Percentiles rank a stretch among this genome's conserved stretches.
Evolutionary conservation across 1,284 basidiomycete genomes (phyloP).

Genomic region (Ceraceosorus bombacis): DNA sequence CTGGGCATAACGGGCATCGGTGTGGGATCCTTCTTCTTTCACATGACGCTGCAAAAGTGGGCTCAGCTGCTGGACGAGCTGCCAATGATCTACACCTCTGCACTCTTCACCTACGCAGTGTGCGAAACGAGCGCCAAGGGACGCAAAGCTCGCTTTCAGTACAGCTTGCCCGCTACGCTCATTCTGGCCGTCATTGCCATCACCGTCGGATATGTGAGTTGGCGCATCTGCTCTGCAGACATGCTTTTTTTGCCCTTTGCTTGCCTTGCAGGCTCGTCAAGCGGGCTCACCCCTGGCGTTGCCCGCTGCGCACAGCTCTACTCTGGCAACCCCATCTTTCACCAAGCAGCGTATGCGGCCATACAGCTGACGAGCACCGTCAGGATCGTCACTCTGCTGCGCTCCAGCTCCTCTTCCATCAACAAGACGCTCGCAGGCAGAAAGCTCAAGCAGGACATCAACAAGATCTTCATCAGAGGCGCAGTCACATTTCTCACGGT

Average conservation of each 20-base stretch:
- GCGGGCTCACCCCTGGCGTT: not conserved
- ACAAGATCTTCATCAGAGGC: conserved; percentile 19
- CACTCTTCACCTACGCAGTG: conserved; percentile 31
- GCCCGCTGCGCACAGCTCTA: conserved; percentile 3
- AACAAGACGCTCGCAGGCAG: conserved; percentile 8
- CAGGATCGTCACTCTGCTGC: conserved; percentile 44
- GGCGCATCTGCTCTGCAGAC: too few relatives aligned
- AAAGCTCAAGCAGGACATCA: conserved; percentile 14
- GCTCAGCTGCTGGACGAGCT: conserved; percentile 46
- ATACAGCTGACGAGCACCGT: conserved; percentile 47
- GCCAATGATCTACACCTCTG: conserved; percentile 46
- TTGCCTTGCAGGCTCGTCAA: not conserved
- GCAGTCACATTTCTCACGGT: conserved; percentile 46
- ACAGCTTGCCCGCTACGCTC: conserved; percentile 21
- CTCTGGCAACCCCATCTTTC: conserved; percentile 55
- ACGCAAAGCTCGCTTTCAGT: conserved; percentile 17
- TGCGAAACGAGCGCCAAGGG: conserved; percentile 28
- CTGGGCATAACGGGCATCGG: conserved; percentile 35
- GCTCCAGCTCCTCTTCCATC: conserved; percentile 16
- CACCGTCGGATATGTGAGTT: conserved; percentile 46
- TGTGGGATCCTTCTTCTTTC: conserved; percentile 37
- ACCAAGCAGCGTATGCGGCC: conserved; percentile 53
- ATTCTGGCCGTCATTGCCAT: conserved; percentile 24
- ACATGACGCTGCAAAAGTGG: conserved; percentile 41
- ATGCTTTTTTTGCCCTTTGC: too few relatives aligned